Percentiles rank a stretch among this genome's conserved stretches.
These are phyloP conservation scores for Azolla pinnata DNA, from an alignment of 75 land plant species.

Conservation along the genomic window DNA sequence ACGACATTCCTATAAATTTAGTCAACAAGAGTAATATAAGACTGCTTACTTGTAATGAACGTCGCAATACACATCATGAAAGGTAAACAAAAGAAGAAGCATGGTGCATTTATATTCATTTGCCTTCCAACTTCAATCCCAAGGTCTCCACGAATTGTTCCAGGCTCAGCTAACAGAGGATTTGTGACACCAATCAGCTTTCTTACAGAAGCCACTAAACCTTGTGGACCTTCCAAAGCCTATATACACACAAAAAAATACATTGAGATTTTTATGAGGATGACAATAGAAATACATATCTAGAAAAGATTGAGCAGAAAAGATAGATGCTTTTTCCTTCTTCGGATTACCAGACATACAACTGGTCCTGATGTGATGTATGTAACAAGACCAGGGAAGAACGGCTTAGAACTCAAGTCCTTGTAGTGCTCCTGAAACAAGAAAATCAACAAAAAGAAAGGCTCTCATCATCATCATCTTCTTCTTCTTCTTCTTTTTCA, in stretches of 20 bases:
- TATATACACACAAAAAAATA: too few relatives aligned
- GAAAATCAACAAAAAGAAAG: neutral
- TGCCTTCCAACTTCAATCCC: constrained; percentile 94
- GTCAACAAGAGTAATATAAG: too few relatives aligned
- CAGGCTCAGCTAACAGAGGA: constrained; percentile 96
- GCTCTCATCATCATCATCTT: neutral
- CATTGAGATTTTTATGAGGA: too few relatives aligned
- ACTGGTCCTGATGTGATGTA: constrained; percentile 99
- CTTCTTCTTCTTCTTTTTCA: too few relatives aligned
- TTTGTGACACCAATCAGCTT: constrained; percentile 89
- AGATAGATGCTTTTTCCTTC: too few relatives aligned
- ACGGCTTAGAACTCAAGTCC: constrained; percentile 69
- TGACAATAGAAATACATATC: too few relatives aligned
- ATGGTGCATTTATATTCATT: too few relatives aligned
- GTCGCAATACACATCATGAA: neutral
- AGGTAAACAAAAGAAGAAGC: neutral
- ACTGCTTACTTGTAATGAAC: constrained; percentile 1
- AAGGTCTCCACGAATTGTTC: constrained; percentile 96
- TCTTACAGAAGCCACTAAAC: constrained; percentile 91
- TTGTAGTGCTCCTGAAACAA: constrained; percentile 68
- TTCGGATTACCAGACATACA: constrained; percentile 78
- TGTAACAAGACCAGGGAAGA: constrained; percentile 64
- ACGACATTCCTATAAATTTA: constrained; percentile 93
- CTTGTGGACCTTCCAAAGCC: constrained; percentile 99
- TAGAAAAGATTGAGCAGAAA: too few relatives aligned